These are phyloP conservation scores for Cercospora janseana DNA, from an alignment of 2,329 filamentous ascomycete species.

Conservation along the genomic window DNA sequence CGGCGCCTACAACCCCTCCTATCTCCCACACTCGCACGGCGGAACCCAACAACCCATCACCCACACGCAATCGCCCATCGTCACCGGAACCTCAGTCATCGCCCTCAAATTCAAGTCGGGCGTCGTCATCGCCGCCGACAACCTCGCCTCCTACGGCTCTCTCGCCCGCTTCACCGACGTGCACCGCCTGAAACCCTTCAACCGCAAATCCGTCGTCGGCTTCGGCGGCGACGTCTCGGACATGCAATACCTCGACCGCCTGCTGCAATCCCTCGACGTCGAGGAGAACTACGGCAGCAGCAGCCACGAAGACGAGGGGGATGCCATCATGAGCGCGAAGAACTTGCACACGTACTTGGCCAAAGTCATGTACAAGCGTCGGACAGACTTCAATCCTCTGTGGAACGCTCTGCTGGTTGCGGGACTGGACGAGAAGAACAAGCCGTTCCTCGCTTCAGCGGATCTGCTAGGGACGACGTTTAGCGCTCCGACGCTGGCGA, in stretches of 20 bases:
- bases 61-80: conserved; percentile 87
- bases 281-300: conserved; percentile 75
- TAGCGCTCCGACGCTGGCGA: conserved; percentile 81
- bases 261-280: conserved; percentile 82
- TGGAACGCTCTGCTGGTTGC: conserved; percentile 96
- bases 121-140: conserved; percentile 95
- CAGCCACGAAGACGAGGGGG: conserved; percentile 58
- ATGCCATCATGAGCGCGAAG: conserved; percentile 68
- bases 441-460: conserved; percentile 86
- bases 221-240: conserved; percentile 97
- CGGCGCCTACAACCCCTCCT: conserved; percentile 84
- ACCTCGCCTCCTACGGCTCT: conserved; percentile 95
- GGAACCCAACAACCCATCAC: conserved; percentile 60
- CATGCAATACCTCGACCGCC: conserved; percentile 97
- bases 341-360: conserved; percentile 96
- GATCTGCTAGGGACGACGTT: conserved; percentile 94
- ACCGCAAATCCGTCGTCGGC: conserved; percentile 78
- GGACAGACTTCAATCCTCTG: conserved; percentile 91
- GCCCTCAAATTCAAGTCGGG: conserved; percentile 95
- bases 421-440: conserved; percentile 73
- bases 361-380: conserved; percentile 93
- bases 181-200: conserved; percentile 89
- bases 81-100: conserved; percentile 94
- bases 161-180: conserved; percentile 93
- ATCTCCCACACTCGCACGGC: conserved; percentile 64